Base-by-base conservation (phyloP, 192 early-diverging fungal genomes). In the Linnemannia zychae region DNA sequence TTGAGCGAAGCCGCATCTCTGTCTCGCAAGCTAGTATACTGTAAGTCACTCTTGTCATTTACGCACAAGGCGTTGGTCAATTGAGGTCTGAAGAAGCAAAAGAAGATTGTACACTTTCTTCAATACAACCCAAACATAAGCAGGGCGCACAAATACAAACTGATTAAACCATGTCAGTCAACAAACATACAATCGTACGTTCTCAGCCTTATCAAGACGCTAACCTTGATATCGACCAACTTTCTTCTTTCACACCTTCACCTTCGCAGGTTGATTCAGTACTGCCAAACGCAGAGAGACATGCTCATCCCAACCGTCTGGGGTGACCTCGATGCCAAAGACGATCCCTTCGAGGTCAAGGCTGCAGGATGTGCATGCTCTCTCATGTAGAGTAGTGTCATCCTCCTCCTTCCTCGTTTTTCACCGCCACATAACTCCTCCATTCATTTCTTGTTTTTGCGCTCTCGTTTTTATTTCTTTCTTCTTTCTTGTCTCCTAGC, bases 291-390 rank as follows among this genome's bases (percentile, higher is more conserved):
- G 47, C 38, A 74, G 44, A 69, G 73, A 50, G 82, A 85, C 24
- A 74, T 85, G 77, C 79, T 85, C 50, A 73, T 85, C 36, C 71
- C 82, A 16, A 78, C 77, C 12, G 82, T 85, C 13, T 85, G 82
- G 82, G 82, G 82, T 44, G 82, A 85, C n/a, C 67, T 85, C 12
- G 82, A 85, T 68, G 76, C 76, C 49, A 73, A 73, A 36, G 82
- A 85, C 7, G 82, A 85, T 69, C 82, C 82, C 5, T 85, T 85
- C 34, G 72, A 79, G 76, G 40, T 46, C 15, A 48, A 85, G 68
- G 57, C 82, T 37, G 67, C 71, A 33, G 77, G 77, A 52, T 82
- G 80, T 33, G 80, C 73, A 36, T 85, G 82, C 67, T 76, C 16
- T 36, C 46, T 85, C 38, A 85, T 85, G 83, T 85, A 79, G 46